Conservation (phyloP, 2,329 filamentous ascomycete genomes). For the Xylariaceae sp. region DNA sequence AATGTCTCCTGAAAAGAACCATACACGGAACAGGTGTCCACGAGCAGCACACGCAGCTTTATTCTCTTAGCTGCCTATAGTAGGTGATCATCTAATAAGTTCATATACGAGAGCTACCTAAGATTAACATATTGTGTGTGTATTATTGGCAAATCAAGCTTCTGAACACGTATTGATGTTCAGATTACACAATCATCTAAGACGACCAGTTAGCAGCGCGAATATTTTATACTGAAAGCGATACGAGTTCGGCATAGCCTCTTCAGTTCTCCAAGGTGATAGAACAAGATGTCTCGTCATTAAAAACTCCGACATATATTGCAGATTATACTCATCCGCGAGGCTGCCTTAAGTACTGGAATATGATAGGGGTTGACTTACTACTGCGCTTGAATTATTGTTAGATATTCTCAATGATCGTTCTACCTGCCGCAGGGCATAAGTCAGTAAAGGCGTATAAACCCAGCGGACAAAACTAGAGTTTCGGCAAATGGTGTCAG, state of each 20-base stretch:
- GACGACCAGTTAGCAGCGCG: not conserved
- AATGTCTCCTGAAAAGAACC: too few species aligned
- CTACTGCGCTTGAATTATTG: constrained; percentile 1
- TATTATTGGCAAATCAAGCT: too few species aligned
- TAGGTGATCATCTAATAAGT: too few species aligned
- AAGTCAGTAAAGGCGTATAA: constrained; percentile 16
- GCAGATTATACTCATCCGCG: constrained; percentile 55
- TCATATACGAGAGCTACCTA: too few species aligned
- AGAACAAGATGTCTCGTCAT: constrained; percentile 55
- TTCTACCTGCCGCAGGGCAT: constrained; percentile 27
- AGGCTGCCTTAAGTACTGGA: constrained; percentile 42
- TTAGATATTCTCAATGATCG: not conserved
- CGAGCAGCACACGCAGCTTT: too few species aligned
- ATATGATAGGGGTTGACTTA: constrained; percentile 32
- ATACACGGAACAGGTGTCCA: too few species aligned
- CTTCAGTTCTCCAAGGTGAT: constrained; percentile 70
- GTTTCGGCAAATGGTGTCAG: constrained; percentile 34
- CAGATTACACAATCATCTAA: too few species aligned
- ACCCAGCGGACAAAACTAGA: constrained; percentile 2
- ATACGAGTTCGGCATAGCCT: constrained; percentile 38
- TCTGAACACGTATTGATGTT: too few species aligned
- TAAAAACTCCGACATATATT: constrained; percentile 59
- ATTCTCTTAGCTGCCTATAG: too few species aligned
- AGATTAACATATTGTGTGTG: too few species aligned
- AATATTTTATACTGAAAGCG: not conserved